Evolutionary conservation across 1,284 basidiomycete genomes (phyloP).

Genomic region (Trametes pubescens): DNA sequence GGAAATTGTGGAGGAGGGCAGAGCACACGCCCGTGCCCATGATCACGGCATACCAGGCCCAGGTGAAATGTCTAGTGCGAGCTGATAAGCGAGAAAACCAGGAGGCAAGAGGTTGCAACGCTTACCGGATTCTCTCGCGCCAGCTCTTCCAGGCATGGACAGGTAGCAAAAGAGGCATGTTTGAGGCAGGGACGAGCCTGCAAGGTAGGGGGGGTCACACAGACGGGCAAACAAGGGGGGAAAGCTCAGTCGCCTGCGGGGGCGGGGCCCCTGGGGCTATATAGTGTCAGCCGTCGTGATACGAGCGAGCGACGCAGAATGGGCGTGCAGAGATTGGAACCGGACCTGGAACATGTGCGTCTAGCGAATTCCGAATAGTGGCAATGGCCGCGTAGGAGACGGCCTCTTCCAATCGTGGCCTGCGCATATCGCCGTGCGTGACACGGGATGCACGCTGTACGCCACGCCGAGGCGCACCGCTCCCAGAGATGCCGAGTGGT

Average conservation of each 20-base stretch:
- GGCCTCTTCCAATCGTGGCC: constrained; percentile 28
- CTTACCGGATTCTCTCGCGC: constrained; percentile 40
- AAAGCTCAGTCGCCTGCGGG: constrained; percentile 5
- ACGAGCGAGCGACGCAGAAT: constrained; percentile 22
- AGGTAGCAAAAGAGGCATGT: constrained; percentile 37
- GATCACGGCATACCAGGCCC: constrained; percentile 54
- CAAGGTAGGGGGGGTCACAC: constrained; percentile 2
- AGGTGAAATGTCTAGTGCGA: constrained; percentile 50
- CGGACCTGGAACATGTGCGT: constrained; percentile 23
- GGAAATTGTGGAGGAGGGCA: constrained; percentile 49
- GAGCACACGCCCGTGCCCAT: constrained; percentile 57
- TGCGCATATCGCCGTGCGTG: constrained; percentile 21
- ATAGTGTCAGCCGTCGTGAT: constrained; percentile 20
- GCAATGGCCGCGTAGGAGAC: constrained; percentile 16
- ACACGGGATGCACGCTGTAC: constrained; percentile 19
- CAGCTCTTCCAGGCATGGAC: constrained; percentile 41
- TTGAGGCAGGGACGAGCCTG: constrained; percentile 16
- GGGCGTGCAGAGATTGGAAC: constrained; percentile 24
- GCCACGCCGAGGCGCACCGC: constrained; percentile 20
- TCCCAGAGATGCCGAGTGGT: constrained; percentile 23
- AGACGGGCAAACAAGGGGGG: constrained; percentile 21
- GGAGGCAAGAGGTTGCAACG: neutral
- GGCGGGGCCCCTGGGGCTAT: constrained; percentile 15
- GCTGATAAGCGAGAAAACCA: constrained; percentile 5
- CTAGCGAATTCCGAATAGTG: constrained; percentile 38